Evolutionary conservation across 139 green algal species (phyloP).

Genomic region (Tetraselmis striata): DNA sequence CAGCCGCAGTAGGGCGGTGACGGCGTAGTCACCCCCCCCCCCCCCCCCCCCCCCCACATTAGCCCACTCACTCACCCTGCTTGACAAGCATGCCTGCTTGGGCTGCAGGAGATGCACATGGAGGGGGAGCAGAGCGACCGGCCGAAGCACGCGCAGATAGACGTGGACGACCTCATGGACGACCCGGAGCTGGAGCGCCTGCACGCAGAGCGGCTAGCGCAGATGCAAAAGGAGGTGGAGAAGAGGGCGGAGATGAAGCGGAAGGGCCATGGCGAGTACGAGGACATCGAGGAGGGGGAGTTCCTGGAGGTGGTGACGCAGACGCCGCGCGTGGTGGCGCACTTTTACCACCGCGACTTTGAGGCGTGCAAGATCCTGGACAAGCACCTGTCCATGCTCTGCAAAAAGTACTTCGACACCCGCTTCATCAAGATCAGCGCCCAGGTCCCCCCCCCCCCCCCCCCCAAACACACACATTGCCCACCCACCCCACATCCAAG

Average conservation of each 20-base stretch:
- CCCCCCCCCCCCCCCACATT: too few relatives aligned
- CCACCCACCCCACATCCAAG: neutral
- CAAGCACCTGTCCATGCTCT: slow-evolving; percentile 76
- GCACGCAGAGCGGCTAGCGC: slow-evolving; percentile 60
- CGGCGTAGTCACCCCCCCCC: too few relatives aligned
- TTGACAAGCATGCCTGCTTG: too few relatives aligned
- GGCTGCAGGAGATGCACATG: slow-evolving; percentile 30
- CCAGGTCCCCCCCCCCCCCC: slow-evolving; percentile 36
- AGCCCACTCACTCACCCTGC: too few relatives aligned
- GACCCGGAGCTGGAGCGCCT: slow-evolving; percentile 57
- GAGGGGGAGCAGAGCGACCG: slow-evolving; percentile 12
- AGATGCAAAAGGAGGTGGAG: slow-evolving; percentile 73
- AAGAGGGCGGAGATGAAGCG: slow-evolving; percentile 60
- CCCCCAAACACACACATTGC: too few relatives aligned
- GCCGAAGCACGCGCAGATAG: slow-evolving; percentile 31
- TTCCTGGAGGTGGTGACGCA: slow-evolving; percentile 88
- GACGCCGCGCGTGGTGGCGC: slow-evolving; percentile 65
- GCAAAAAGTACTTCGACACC: slow-evolving; percentile 75
- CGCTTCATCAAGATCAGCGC: slow-evolving; percentile 88
- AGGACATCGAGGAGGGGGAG: slow-evolving; percentile 76
- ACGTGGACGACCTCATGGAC: slow-evolving; percentile 75
- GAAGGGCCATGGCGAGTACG: slow-evolving; percentile 76
- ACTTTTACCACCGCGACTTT: slow-evolving; percentile 97
- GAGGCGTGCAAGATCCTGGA: slow-evolving; percentile 93
- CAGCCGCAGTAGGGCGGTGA: too few relatives aligned